These are phyloP conservation scores for Endothia cerciana DNA, from an alignment of 2,329 filamentous ascomycete species.

Conservation along the genomic window DNA sequence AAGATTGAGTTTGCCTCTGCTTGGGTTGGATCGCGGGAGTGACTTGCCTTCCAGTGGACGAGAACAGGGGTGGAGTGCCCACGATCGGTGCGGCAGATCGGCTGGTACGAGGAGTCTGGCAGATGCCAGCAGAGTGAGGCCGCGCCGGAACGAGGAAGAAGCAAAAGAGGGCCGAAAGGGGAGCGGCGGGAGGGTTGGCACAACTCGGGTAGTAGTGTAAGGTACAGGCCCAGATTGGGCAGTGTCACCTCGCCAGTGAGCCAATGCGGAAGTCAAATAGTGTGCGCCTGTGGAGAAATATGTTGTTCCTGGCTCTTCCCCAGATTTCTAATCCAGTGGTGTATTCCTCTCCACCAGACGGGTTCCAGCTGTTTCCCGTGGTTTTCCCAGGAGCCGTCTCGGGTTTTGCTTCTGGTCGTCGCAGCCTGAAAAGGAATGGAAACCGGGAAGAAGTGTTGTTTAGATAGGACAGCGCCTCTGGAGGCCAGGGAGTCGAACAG, in stretches of 20 bases:
- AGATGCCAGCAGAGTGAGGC: conserved; percentile 20
- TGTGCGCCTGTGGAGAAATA: conserved; percentile 1
- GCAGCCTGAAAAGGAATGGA: neutral
- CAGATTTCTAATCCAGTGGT: conserved; percentile 5
- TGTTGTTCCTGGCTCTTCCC: conserved; percentile 4
- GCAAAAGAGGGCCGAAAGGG: conserved; percentile 20
- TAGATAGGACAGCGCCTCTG: neutral
- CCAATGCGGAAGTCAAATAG: conserved; percentile 11
- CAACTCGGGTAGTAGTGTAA: neutral
- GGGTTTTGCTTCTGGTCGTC: neutral
- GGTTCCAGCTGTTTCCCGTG: neutral
- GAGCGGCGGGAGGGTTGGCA: conserved; percentile 10
- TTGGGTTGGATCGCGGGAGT: conserved; percentile 26
- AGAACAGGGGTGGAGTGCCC: conserved; percentile 18
- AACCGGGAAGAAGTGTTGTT: neutral
- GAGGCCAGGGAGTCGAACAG: conserved; percentile 6
- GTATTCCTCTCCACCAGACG: neutral
- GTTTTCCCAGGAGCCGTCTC: neutral
- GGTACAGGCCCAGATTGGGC: conserved; percentile 20
- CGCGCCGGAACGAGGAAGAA: conserved; percentile 11
- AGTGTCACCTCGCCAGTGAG: conserved; percentile 17
- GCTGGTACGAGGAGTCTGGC: conserved; percentile 18
- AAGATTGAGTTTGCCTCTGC: conserved; percentile 20
- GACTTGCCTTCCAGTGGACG: conserved; percentile 17
- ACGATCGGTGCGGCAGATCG: conserved; percentile 15